Base-by-base conservation (phyloP, 208 protist species). In the Acanthamoeba sp. region DNA sequence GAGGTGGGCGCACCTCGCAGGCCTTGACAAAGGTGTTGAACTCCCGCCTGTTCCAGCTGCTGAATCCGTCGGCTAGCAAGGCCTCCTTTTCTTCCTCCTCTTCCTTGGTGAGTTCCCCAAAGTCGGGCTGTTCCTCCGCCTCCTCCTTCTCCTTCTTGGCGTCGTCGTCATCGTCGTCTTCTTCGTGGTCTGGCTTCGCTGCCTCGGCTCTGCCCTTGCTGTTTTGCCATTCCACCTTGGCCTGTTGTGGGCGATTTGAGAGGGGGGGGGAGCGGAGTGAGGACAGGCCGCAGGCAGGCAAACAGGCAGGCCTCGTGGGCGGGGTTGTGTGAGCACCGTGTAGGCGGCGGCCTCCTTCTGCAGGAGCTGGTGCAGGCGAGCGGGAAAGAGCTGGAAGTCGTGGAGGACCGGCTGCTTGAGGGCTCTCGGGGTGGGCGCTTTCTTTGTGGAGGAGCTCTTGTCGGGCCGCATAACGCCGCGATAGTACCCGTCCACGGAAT, bases 361-460 rank as follows among this genome's bases (percentile, higher is more conserved):
- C 3, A 93, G 36, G 2, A 93, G 64, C 55, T 78, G 59, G 34
- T 64, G 59, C 45, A 93, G 34, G 27, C 88, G 88, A 7, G 88
- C 34, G 2, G 88, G 88, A 50, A 80, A 93, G 12, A 93, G 38
- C 64, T 93, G 88, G 40, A 93, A 93, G 36, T 93, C 62, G 64
- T 93, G 88, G 6, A 69, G 22, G 7, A 55, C n/a, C 2, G 80
- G 80, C 36, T 88, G 80, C 80, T 55, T 88, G n/a, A 42, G 69
- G 36, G 69, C 34, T 36, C n/a, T 36, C 12, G 69, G 69, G 27
- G 16, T 12, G 10, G 80, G 14, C 14, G 80, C 29, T 29, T 88
- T 88, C 69, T 48, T 48, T 3, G 3, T 24, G 24, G 2, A 5
- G 24, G 18, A 3, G 2, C 69, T 22, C 22, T 88, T 88, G 36